Evolutionary conservation across 2,329 filamentous ascomycete species (phyloP).

Genomic region (Ambrosiella beaveri): DNA sequence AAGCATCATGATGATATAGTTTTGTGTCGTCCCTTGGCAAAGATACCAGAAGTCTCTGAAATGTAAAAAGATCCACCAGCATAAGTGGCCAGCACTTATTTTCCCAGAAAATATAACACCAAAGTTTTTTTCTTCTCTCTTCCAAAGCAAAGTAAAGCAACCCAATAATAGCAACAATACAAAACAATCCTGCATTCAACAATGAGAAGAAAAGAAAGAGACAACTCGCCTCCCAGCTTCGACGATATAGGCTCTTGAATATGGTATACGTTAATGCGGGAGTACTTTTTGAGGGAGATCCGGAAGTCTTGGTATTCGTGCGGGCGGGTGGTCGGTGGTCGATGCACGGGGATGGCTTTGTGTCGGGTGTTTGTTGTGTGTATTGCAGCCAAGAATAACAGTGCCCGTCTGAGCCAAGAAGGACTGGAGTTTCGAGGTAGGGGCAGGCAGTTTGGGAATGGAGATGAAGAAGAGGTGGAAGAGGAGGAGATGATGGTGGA

Average conservation of each 20-base stretch:
- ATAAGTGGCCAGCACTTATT: conserved; percentile 11
- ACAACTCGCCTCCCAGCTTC: no score
- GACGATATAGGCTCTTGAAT: no score
- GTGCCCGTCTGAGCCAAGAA: no score
- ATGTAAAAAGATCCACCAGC: conserved; percentile 5
- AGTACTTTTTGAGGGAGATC: not conserved
- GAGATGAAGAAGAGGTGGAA: no score
- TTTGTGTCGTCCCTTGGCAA: not conserved
- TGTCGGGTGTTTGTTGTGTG: not conserved
- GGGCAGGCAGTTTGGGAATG: no score
- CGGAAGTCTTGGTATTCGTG: not conserved
- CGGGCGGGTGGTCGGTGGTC: not conserved
- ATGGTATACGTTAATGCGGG: not conserved
- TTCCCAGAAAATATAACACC: not conserved
- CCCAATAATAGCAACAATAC: not conserved
- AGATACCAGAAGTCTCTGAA: not conserved
- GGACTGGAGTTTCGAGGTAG: no score
- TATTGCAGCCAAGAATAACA: not conserved
- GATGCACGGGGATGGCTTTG: not conserved
- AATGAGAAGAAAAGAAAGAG: no score
- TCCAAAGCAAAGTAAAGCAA: not conserved
- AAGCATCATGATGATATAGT: not conserved
- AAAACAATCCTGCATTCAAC: not conserved
- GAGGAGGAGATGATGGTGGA: no score
- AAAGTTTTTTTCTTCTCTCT: no score